phyloP scores from a whole-genome alignment of 805 yeast genomes.

The Cyberlindnera euphorbiiphila region DNA sequence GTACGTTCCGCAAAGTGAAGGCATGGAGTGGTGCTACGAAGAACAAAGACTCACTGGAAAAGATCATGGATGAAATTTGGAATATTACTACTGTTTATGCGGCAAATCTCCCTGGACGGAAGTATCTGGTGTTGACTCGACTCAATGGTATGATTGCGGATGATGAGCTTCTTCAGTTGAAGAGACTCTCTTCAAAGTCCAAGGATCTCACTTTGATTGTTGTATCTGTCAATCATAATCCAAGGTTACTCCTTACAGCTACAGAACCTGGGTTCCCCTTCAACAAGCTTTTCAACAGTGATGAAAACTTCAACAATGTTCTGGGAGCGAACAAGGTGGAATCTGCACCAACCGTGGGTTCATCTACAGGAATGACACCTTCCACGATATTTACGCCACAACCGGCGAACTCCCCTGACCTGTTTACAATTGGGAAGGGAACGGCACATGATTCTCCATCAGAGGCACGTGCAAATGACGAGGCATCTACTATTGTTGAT shows the following conservation, averaged over 20 bases:
- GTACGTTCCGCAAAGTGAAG: constrained; percentile 55
- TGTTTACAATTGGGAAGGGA: constrained; percentile 18
- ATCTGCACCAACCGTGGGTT: constrained; percentile 26
- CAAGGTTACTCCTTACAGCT: constrained; percentile 40
- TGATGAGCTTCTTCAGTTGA: constrained; percentile 79
- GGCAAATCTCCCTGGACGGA: constrained; percentile 34
- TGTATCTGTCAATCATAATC: constrained; percentile 58
- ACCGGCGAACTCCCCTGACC: constrained; percentile 26
- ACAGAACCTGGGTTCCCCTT: constrained; percentile 32
- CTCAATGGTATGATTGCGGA: constrained; percentile 73
- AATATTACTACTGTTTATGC: constrained; percentile 47
- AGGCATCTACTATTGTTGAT: constrained; percentile 38
- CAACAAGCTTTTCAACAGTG: constrained; percentile 31
- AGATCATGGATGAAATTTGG: constrained; percentile 67
- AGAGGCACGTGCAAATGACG: constrained; percentile 14
- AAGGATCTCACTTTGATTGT: constrained; percentile 61
- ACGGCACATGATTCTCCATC: constrained; percentile 20
- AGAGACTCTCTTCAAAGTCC: constrained; percentile 57
- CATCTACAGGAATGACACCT: constrained; percentile 27
- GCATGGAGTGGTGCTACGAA: constrained; percentile 53
- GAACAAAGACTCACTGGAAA: constrained; percentile 40
- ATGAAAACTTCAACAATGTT: constrained; percentile 15
- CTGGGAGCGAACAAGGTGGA: constrained; percentile 12
- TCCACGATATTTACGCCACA: constrained; percentile 28
- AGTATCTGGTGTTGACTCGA: constrained; percentile 64